Evolutionary conservation across 306 rosid genomes (phyloP).

Genomic region (Gillenia trifoliata): DNA sequence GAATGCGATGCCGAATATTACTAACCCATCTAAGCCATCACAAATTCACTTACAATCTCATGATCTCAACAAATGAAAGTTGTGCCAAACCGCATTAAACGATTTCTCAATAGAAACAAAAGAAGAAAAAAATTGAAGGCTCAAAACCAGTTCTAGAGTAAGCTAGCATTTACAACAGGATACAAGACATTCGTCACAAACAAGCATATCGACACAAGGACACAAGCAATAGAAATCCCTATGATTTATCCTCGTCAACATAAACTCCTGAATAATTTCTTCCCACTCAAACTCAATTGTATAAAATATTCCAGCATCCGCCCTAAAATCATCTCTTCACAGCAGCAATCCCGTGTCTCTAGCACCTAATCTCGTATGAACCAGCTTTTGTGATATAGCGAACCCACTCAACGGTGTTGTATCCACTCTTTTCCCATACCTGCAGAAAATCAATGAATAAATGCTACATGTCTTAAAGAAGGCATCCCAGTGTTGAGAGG

Average conservation of each 20-base stretch:
- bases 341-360: constrained; percentile 25
- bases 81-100: constrained; percentile 1
- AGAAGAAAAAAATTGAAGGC: not conserved
- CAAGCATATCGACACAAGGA: constrained; percentile 12
- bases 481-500: not conserved
- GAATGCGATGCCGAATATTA: not conserved
- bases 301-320: constrained; percentile 20
- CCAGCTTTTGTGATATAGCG: constrained; percentile 96
- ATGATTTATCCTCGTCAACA: not conserved
- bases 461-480: not conserved
- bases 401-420: constrained; percentile 99
- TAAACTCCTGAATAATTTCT: not conserved
- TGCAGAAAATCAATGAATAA: constrained; percentile 26
- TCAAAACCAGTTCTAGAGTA: constrained; percentile 7
- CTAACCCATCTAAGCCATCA: not conserved
- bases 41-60: constrained; percentile 4
- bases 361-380: constrained; percentile 90
- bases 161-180: constrained; percentile 26
- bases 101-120: not conserved
- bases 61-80: not conserved
- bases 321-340: constrained; percentile 4
- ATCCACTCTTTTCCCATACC: constrained; percentile 99
- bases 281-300: constrained; percentile 8
- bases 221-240: constrained; percentile 1
- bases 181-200: constrained; percentile 5